Evolutionary conservation across 345 rosid genomes (phyloP), one percentile per base, ranked within the genome.

Genomic region (Moringa oleifera): DNA sequence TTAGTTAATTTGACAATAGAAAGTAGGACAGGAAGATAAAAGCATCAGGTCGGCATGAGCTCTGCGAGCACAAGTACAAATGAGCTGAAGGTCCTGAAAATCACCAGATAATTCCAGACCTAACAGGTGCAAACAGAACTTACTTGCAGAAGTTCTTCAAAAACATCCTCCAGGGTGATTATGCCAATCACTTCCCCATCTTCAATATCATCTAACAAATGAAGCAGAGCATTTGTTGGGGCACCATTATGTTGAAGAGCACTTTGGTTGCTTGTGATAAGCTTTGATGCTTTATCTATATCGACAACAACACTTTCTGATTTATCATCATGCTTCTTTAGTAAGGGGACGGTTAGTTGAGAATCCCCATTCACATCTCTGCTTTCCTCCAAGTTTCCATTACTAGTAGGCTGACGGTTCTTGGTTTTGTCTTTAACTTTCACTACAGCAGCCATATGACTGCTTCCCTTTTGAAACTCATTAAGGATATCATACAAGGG

Each of bases 371-470:
- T 63, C 24, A 61, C 50, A 55, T 60, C 71, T 58, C 59, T 68
- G 47, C 66, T 70, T 68, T 63, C 78, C 47, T 75, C 77, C 21
- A 66, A 23, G 67, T 71, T 73, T 60, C 71, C 74, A 31, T 55
- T 60, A 37, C 61, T 67, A 24, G 62, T 25, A 20, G 46, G 51
- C 53, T 71, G 83, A 23, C 23, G 57, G 28, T 25, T 55, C 65
- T 77, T 73, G 56, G 66, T 64, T 57, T 61, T 77, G 53, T 64
- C 80, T 74, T 80, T 85, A 28, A 80, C 79, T 73, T 73, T 79
- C 59, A 86, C 90, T 33, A 86, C 96, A 51, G 96, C 96, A 47
- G 96, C 96, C 96, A 89, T 84, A 66, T 89, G 96, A 72, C 92
- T 89, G 74, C 90, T 89, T 59, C 96, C 96, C 75, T 86, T 84